Base-by-base conservation (phyloP, 805 yeast species). In the Blastobotrys chiropterorum region DNA sequence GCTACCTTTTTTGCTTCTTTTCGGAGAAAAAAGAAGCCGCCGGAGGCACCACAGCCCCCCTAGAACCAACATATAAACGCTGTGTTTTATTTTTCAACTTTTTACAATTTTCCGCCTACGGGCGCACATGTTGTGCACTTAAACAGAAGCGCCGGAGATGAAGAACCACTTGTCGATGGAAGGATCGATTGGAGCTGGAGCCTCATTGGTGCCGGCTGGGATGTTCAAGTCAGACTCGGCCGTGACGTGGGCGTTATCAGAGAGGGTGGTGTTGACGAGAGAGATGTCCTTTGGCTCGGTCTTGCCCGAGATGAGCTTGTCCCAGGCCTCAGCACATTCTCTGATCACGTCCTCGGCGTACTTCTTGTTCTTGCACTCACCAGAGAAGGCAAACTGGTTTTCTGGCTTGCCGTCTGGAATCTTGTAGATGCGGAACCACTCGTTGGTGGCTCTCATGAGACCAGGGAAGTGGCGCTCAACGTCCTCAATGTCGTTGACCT, bases 131-230 rank as follows among this genome's bases (percentile, higher is more conserved):
- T 11, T 31, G 38, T 31, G 13, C 16, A 31, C 30, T 49, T 61
- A 62, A 17, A 58, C 62, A 54, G 62, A 56, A 52, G 70, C 69
- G 47, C 77, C 76, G 48, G 77, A 88, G 68, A 92, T 92, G 83
- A 82, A 92, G 81, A 94, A 92, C 99, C 99, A 92, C 77, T 92
- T 92, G 81, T 92, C 98, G 69, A 92, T 76, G 52, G 97, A 88
- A 74, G 86, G 82, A 78, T 92, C 99, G 71, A 94, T 88, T 72
- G 97, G 95, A 58, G 95, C 97, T 69, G 90, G 90, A 58, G 90
- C 79, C 60, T 75, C 71, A 59, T 85, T 81, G 62, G 80, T 64
- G 63, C 87, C 95, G 53, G 79, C 78, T 62, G 97, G 95, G 53
- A 88, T 68, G 53, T 72, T 76, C 53, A 73, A 62, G 50, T 72